These are phyloP conservation scores for Ophiostoma quercus DNA, from an alignment of 2,329 filamentous ascomycete species.

Conservation along the genomic window DNA sequence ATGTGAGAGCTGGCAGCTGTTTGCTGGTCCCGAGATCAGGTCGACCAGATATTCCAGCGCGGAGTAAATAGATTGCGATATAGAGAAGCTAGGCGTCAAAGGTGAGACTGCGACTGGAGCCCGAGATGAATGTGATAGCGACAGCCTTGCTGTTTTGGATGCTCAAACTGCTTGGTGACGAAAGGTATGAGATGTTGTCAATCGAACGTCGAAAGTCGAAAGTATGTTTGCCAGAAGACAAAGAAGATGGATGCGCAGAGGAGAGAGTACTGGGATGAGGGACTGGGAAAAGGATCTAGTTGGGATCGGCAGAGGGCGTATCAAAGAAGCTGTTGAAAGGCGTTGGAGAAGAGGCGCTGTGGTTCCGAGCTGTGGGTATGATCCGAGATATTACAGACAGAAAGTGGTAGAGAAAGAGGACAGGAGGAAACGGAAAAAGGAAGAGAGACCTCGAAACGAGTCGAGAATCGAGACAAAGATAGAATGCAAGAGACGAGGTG, in stretches of 20 bases:
- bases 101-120: not conserved
- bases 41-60: not conserved
- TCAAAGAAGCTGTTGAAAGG: constrained; percentile 7
- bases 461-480: not conserved
- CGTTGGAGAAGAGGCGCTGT: not conserved
- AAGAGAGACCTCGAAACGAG: not conserved
- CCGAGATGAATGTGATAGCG: not conserved
- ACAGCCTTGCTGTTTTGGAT: not conserved
- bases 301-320: constrained; percentile 3
- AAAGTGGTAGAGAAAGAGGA: not conserved
- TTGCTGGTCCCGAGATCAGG: not conserved
- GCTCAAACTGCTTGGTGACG: not conserved
- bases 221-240: not conserved
- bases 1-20: not conserved
- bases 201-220: not conserved
- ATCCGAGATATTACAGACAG: constrained; percentile 5
- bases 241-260: constrained; percentile 8
- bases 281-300: constrained; percentile 7
- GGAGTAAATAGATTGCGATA: not conserved
- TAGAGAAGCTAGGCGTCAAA: not conserved
- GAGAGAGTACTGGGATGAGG: constrained; percentile 1
- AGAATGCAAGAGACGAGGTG: not conserved
- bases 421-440: not conserved
- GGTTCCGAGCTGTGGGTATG: not conserved
- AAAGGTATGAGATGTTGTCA: not conserved